Evolutionary conservation across 2,329 filamentous ascomycete species (phyloP).

Genomic region (Aspergillus glaucus): DNA sequence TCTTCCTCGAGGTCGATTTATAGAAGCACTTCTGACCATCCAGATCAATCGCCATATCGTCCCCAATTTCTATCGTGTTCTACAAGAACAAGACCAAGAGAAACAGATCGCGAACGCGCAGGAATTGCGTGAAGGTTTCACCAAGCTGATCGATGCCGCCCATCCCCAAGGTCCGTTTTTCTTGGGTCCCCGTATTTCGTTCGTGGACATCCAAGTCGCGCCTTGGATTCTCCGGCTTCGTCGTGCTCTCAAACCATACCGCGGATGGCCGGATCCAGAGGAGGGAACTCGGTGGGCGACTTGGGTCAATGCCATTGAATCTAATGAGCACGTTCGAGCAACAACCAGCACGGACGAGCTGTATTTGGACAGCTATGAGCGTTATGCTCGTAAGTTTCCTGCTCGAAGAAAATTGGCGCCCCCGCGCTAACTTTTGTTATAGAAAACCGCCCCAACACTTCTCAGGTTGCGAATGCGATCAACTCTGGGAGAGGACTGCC

Average conservation of each 20-base stretch:
- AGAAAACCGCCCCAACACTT: slow-evolving; percentile 57
- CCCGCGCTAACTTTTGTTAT: slow-evolving; percentile 9
- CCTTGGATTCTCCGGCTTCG: slow-evolving; percentile 66
- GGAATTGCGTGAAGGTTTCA: slow-evolving; percentile 61
- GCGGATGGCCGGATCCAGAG: slow-evolving; percentile 60
- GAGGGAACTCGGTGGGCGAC: slow-evolving; percentile 58
- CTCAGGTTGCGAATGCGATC: slow-evolving; percentile 53
- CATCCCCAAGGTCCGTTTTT: slow-evolving; percentile 64
- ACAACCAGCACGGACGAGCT: slow-evolving; percentile 62
- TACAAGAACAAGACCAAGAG: slow-evolving; percentile 57
- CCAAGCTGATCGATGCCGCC: slow-evolving; percentile 53
- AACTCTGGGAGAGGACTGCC: slow-evolving; percentile 52
- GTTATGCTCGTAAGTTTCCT: slow-evolving; percentile 49
- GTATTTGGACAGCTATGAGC: slow-evolving; percentile 61
- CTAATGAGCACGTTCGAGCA: slow-evolving; percentile 54
- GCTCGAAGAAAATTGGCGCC: not conserved
- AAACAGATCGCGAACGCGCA: slow-evolving; percentile 55
- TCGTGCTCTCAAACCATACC: slow-evolving; percentile 59
- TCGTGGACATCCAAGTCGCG: slow-evolving; percentile 70
- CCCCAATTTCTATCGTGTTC: slow-evolving; percentile 66
- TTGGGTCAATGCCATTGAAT: slow-evolving; percentile 66
- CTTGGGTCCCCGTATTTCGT: slow-evolving; percentile 49
- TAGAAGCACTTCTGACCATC: not conserved
- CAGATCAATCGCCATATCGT: slow-evolving; percentile 72
- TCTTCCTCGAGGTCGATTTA: not conserved